Evolutionary conservation across 305 asterid genomes (phyloP).

Genomic region (Fraxinus paxiana): DNA sequence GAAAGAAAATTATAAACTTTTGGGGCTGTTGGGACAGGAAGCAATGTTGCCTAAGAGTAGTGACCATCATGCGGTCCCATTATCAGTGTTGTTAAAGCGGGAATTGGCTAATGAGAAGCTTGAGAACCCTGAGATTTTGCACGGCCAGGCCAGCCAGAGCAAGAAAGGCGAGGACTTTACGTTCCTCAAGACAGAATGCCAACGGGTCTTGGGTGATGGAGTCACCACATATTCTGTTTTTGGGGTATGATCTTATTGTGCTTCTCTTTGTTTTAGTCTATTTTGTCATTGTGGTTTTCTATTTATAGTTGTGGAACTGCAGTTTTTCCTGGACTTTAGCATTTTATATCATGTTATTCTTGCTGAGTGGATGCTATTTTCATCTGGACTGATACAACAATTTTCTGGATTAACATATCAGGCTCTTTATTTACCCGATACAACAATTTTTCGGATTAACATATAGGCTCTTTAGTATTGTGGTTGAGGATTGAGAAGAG

Average conservation of each 20-base stretch:
- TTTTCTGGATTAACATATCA: neutral
- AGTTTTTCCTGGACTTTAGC: conserved; percentile 12
- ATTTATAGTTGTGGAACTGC: conserved; percentile 13
- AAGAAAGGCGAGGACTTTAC: conserved; percentile 95
- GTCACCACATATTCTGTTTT: conserved; percentile 80
- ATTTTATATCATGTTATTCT: conserved; percentile 4
- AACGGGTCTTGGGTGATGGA: conserved; percentile 84
- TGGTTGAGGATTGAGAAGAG: conserved; percentile 2
- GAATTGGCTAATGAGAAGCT: conserved; percentile 91
- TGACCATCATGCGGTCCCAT: conserved; percentile 79
- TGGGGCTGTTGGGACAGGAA: conserved; percentile 26
- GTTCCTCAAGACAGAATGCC: conserved; percentile 77
- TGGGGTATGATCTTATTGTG: conserved; percentile 44
- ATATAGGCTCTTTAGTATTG: neutral
- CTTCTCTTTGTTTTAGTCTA: neutral
- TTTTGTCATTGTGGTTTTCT: neutral
- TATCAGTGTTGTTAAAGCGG: conserved; percentile 80
- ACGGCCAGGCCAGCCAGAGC: conserved; percentile 84
- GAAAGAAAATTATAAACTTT: conserved; percentile 22
- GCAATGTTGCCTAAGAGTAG: conserved; percentile 70
- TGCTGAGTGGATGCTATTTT: neutral
- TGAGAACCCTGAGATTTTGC: conserved; percentile 70
- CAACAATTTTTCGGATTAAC: neutral
- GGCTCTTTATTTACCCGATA: neutral
- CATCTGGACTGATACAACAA: neutral